Evolutionary conservation across 1,284 basidiomycete species (phyloP).

Genomic region (Trametes hirsuta): DNA sequence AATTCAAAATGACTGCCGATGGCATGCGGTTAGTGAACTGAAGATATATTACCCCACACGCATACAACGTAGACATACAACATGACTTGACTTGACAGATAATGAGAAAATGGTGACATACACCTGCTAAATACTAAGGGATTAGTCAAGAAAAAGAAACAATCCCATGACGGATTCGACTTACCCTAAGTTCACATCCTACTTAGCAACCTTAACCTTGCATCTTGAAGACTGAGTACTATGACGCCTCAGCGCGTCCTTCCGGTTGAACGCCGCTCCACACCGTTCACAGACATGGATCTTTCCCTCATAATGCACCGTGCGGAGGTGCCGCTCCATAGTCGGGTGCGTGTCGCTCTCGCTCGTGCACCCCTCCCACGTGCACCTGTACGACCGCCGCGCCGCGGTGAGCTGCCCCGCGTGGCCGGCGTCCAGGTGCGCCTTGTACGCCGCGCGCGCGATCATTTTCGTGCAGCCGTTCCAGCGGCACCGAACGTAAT

Average conservation of each 20-base stretch:
- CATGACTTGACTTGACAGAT: too few relatives aligned
- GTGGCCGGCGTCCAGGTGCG: neutral
- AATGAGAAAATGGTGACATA: too few relatives aligned
- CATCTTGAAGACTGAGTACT: neutral
- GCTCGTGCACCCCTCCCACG: neutral
- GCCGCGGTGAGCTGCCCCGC: neutral
- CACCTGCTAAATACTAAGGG: too few relatives aligned
- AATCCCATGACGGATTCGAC: too few relatives aligned
- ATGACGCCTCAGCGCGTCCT: neutral
- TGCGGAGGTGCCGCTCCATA: neutral
- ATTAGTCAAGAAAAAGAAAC: too few relatives aligned
- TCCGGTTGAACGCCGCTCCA: neutral
- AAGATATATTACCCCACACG: too few relatives aligned
- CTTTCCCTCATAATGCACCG: neutral
- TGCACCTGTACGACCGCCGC: neutral
- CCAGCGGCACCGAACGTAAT: neutral
- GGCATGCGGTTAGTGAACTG: too few relatives aligned
- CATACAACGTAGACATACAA: too few relatives aligned
- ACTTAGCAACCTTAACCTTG: neutral
- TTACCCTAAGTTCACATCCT: too few relatives aligned
- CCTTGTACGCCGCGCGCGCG: neutral
- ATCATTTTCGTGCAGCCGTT: neutral
- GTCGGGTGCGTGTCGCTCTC: neutral
- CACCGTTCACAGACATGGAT: neutral
- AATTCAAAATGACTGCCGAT: too few relatives aligned